Percentiles rank a stretch among this genome's conserved stretches.
Conservation (phyloP, 1,139 yeast species). For the Geotrichum candidum region DNA sequence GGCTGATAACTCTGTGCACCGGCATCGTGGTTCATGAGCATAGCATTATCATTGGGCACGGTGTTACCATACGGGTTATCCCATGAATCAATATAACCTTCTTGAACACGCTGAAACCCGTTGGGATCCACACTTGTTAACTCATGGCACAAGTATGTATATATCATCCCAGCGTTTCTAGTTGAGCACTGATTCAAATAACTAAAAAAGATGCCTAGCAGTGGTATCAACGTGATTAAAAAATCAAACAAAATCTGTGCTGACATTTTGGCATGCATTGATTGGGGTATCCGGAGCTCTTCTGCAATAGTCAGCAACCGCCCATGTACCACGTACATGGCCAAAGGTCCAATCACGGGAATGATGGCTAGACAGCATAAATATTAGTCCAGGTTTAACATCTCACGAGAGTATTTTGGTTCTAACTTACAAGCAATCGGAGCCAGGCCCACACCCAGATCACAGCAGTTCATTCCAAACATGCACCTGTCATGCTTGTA, state of each 20-base stretch:
- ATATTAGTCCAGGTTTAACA: slow-evolving; percentile 4
- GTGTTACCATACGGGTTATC: not conserved
- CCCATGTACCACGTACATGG: slow-evolving; percentile 74
- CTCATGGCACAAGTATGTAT: slow-evolving; percentile 31
- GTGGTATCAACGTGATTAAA: slow-evolving; percentile 67
- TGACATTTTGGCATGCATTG: slow-evolving; percentile 59
- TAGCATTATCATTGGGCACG: not conserved
- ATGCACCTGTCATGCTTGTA: slow-evolving; percentile 80
- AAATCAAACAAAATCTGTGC: slow-evolving; percentile 70
- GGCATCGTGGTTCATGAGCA: not conserved
- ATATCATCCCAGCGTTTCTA: slow-evolving; percentile 74
- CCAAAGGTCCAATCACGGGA: slow-evolving; percentile 75
- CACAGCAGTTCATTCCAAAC: slow-evolving; percentile 48
- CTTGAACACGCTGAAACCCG: not conserved
- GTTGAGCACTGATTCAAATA: slow-evolving; percentile 89
- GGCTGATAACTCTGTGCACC: not conserved
- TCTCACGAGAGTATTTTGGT: not conserved
- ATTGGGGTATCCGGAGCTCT: slow-evolving; percentile 52
- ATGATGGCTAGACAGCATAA: slow-evolving; percentile 44
- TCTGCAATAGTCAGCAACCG: slow-evolving; percentile 58
- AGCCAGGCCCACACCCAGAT: slow-evolving; percentile 72
- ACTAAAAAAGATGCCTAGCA: slow-evolving; percentile 66
- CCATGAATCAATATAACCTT: not conserved
- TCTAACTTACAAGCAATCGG: slow-evolving; percentile 36
- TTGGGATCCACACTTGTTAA: slow-evolving; percentile 18